These are phyloP conservation scores for Zygosaccharomyces pseudorouxii DNA, from an alignment of 805 yeast genomes.

Conservation along the genomic window DNA sequence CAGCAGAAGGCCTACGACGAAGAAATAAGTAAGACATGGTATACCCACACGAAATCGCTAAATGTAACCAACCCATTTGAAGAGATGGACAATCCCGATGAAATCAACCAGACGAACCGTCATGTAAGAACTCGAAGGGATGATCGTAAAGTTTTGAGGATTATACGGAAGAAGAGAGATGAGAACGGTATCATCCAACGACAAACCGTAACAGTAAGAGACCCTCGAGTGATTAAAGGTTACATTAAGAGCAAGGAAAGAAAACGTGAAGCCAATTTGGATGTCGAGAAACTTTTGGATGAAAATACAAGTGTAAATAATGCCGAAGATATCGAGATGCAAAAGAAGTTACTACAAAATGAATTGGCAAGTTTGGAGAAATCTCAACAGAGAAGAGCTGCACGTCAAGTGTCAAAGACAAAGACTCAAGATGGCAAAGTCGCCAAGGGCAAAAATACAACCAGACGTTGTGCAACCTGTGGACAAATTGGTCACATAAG, in stretches of 20 bases:
- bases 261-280: slow-evolving; percentile 59
- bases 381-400: slow-evolving; percentile 61
- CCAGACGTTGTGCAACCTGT: slow-evolving; percentile 88
- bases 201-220: slow-evolving; percentile 69
- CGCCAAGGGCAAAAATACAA: slow-evolving; percentile 38
- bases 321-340: slow-evolving; percentile 73
- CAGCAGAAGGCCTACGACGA: slow-evolving; percentile 92
- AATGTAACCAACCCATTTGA: slow-evolving; percentile 39
- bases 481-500: slow-evolving; percentile 94
- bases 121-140: slow-evolving; percentile 26
- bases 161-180: slow-evolving; percentile 77
- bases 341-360: slow-evolving; percentile 72
- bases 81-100: slow-evolving; percentile 36
- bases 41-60: slow-evolving; percentile 65
- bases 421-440: slow-evolving; percentile 23
- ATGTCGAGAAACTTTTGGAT: slow-evolving; percentile 41
- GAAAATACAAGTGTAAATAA: slow-evolving; percentile 47
- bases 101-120: slow-evolving; percentile 34
- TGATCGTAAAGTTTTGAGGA: slow-evolving; percentile 47
- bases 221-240: slow-evolving; percentile 82
- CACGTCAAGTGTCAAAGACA: slow-evolving; percentile 50
- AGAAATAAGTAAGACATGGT: slow-evolving; percentile 87
- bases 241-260: slow-evolving; percentile 69
- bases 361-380: slow-evolving; percentile 79
- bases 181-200: slow-evolving; percentile 83